Conservation (phyloP, 345 rosid genomes). For the Dipteronia sinensis region DNA sequence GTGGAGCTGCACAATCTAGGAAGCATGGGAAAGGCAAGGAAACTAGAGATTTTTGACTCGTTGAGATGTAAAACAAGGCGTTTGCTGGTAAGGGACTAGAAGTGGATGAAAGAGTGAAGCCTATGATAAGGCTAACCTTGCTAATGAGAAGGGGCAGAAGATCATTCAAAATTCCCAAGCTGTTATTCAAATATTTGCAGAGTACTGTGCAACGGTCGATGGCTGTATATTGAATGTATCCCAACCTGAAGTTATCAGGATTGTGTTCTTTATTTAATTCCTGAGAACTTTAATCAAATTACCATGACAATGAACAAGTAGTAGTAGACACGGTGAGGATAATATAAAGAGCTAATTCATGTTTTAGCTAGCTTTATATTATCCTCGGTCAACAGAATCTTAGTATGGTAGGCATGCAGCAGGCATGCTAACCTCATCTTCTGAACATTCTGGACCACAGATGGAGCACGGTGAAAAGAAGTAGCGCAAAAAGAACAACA, state of each 20-base stretch:
- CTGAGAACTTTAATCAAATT: background rate
- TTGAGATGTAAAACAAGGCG: slow-evolving; percentile 43
- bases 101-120: slow-evolving; percentile 27
- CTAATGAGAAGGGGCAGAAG: slow-evolving; percentile 47
- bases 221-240: slow-evolving; percentile 33
- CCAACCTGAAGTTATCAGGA: slow-evolving; percentile 48
- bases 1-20: slow-evolving; percentile 47
- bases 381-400: background rate
- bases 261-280: background rate
- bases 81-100: slow-evolving; percentile 21
- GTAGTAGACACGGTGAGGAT: no score
- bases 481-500: slow-evolving; percentile 73
- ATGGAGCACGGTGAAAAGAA: slow-evolving; percentile 60
- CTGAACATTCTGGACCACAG: slow-evolving; percentile 38
- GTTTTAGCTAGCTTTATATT: no score
- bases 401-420: background rate
- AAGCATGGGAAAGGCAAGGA: slow-evolving; percentile 40
- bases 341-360: no score
- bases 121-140: slow-evolving; percentile 34
- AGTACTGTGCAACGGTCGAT: no score
- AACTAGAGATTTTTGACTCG: slow-evolving; percentile 33
- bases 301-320: background rate
- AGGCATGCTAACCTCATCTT: slow-evolving; percentile 38
- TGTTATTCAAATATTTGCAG: slow-evolving; percentile 25
- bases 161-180: slow-evolving; percentile 43